These are phyloP conservation scores for Tolypocladium endophyticum DNA, from an alignment of 2,329 filamentous ascomycete genomes.

Conservation along the genomic window DNA sequence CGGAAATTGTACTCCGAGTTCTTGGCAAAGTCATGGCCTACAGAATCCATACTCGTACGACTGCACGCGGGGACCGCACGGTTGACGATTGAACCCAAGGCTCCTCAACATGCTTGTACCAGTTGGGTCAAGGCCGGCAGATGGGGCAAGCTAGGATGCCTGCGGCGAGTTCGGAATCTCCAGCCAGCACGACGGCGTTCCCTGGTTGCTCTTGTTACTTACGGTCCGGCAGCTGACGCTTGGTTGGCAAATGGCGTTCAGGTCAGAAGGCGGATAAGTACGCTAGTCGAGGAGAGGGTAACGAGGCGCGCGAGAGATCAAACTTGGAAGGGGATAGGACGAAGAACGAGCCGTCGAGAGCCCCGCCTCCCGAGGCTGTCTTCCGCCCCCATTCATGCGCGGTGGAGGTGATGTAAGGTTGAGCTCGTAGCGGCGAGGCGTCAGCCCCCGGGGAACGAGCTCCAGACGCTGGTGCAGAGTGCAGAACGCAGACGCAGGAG, in stretches of 20 bases:
- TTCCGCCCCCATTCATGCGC: neutral
- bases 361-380: neutral
- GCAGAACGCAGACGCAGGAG: neutral
- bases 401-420: neutral
- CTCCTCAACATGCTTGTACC: neutral
- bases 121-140: neutral
- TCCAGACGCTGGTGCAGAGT: neutral
- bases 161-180: constrained; percentile 3
- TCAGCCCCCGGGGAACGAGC: neutral
- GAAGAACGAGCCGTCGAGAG: constrained; percentile 1
- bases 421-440: neutral
- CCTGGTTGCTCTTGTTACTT: neutral
- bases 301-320: neutral
- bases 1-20: neutral
- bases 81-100: neutral
- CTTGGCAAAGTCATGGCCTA: neutral
- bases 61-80: neutral
- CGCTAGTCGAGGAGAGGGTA: neutral
- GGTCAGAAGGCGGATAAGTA: neutral
- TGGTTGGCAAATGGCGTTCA: constrained; percentile 1
- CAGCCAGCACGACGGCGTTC: neutral
- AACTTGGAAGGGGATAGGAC: constrained; percentile 1
- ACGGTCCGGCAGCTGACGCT: neutral
- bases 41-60: neutral
- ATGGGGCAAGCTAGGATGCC: neutral